Evolutionary conservation across 352 stramenopile species (phyloP), one percentile per base, ranked within the genome.

Genomic region (Peronosclerospora sorghi): DNA sequence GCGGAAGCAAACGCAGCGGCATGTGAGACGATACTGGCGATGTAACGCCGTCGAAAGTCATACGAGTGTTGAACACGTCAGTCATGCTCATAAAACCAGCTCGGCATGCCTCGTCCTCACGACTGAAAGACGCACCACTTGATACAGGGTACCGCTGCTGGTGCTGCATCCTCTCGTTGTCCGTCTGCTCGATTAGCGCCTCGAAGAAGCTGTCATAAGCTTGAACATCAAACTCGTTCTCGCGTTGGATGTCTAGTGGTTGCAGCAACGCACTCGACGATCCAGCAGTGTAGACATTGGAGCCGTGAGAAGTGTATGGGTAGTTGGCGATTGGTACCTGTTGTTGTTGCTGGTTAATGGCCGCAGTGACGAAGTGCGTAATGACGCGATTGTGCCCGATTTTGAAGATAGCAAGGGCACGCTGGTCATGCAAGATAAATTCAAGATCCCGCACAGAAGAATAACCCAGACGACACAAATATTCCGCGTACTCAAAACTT

Each of bases 161-260:
- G 27, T 57, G 55, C 38, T 65, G 58, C 41, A 67, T 35, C 18
- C 45, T 50, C 40, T 60, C 56, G 14, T 40, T 41, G 5, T 61
- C 57, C 26, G 44, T 68, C 23, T 57, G 67, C 40, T 75, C 58
- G 36, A 79, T 79, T 24, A 79, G 49, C 35, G 67, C 64, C 41
- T 79, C 67, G 23, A 79, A 35, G 52, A 79, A 79, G 28, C 64
- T 74, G 46, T 79, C 67, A 45, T 75, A 73, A 4, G 59, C 59
- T 35, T 65, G 53, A 20, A 63, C 61, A 42, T 71, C 61, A 35
- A 66, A 64, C 48, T 75, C 67, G 20, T 59, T 72, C 49, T 78
- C 66, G 14, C 63, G 59, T 35, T 73, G 61, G 47, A 79, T 68
- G 32, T 79, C 64, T 20, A 79, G 48, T 18, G 67, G 67, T 35